A percentile compares a stretch with the other conserved stretches of the same genome.
Evolutionary conservation across 1,284 basidiomycete genomes (phyloP).

Genomic region (Cutaneotrichosporon mucoides): DNA sequence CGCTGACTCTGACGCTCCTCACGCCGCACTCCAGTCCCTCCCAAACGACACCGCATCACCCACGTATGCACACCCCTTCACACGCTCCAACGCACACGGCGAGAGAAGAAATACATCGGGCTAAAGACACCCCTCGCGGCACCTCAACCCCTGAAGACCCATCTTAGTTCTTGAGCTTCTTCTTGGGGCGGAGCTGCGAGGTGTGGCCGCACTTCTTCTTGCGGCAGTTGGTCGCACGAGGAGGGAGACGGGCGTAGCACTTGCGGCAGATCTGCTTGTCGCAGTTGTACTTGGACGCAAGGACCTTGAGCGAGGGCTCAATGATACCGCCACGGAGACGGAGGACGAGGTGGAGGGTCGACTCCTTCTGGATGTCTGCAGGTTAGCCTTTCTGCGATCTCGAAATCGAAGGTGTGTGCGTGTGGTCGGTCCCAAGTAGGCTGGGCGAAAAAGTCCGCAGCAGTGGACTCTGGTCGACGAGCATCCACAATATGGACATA

Average conservation of each 20-base stretch:
- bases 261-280: constrained; percentile 99
- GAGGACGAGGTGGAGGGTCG: constrained; percentile 93
- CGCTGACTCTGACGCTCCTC: too few species aligned
- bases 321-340: constrained; percentile 98
- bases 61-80: too few species aligned
- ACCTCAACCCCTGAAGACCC: constrained; percentile 13
- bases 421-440: too few species aligned
- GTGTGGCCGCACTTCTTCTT: constrained; percentile 75
- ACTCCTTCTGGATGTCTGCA: constrained; percentile 92
- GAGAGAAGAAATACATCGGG: constrained; percentile 31
- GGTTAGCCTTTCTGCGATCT: neutral
- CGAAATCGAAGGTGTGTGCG: too few species aligned
- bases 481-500: too few species aligned
- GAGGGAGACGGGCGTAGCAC: constrained; percentile 98
- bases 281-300: constrained; percentile 95
- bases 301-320: constrained; percentile 95
- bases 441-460: too few species aligned
- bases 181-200: constrained; percentile 83
- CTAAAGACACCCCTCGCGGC: constrained; percentile 24
- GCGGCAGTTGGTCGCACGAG: constrained; percentile 95
- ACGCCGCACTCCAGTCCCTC: neutral
- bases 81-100: constrained; percentile 1
- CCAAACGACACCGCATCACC: neutral
- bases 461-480: too few species aligned
- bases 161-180: constrained; percentile 79